phyloP scores from a whole-genome alignment of 78 protist genomes.

The Guillardia theta region DNA sequence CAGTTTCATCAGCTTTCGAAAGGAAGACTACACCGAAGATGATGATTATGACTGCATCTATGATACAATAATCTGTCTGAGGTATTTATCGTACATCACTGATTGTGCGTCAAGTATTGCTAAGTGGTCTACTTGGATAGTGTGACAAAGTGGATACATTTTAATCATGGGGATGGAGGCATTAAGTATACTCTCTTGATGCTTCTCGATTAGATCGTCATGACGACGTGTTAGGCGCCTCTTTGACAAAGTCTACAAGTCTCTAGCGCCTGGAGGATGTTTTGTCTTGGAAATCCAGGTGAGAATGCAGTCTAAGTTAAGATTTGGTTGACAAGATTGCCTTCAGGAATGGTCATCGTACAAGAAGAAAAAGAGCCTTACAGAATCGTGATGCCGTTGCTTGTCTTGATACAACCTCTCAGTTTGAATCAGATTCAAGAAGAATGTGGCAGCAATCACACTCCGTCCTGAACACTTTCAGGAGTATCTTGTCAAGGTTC shows the following conservation, averaged over 20 bases:
- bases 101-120: too few species aligned
- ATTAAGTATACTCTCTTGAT: not conserved
- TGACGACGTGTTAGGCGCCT: not conserved
- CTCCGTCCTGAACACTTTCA: not conserved
- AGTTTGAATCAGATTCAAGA: not conserved
- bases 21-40: not conserved
- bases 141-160: not conserved
- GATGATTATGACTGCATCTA: not conserved
- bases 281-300: not conserved
- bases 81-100: too few species aligned
- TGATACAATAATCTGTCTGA: not conserved
- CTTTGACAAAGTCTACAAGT: not conserved
- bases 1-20: not conserved
- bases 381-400: not conserved
- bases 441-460: not conserved
- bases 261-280: not conserved
- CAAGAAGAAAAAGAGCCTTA: not conserved
- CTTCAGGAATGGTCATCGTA: constrained; percentile 2
- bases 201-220: not conserved
- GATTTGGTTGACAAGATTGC: too few species aligned
- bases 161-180: not conserved
- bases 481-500: not conserved
- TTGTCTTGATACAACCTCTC: not conserved
- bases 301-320: too few species aligned
- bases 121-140: not conserved